Percentiles rank a stretch among this genome's conserved stretches.
Conservation (phyloP, 192 early-diverging fungal species). For the Funneliformis mosseae region DNA sequence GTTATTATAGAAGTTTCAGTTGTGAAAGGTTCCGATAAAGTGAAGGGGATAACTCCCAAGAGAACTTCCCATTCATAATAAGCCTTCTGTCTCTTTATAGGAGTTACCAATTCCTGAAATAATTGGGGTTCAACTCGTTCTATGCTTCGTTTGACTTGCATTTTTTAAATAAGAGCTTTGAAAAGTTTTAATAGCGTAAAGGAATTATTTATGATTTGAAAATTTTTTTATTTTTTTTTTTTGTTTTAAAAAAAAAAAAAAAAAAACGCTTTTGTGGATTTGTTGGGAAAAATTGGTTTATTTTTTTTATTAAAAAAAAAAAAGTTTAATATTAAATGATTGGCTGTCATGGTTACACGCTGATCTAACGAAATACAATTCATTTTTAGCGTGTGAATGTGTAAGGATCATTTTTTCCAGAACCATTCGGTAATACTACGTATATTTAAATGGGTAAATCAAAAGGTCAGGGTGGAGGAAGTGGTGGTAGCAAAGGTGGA, state of each 20-base stretch:
- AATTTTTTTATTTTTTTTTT: not conserved
- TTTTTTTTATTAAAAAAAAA: too few species aligned
- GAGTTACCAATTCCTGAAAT: not conserved
- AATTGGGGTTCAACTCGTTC: not conserved
- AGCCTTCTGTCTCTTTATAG: not conserved
- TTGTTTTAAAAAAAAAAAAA: too few species aligned
- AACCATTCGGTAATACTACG: too few species aligned
- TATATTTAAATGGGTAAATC: not conserved
- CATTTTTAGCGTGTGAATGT: too few species aligned
- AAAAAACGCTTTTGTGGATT: too few species aligned
- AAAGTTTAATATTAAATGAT: too few species aligned
- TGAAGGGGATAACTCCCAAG: not conserved
- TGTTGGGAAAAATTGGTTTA: too few species aligned
- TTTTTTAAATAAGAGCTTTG: not conserved
- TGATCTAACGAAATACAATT: too few species aligned
- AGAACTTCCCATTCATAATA: not conserved
- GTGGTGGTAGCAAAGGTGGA: not conserved
- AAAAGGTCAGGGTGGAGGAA: not conserved
- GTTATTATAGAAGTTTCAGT: not conserved
- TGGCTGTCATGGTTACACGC: too few species aligned
- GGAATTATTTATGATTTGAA: not conserved
- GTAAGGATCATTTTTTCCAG: not conserved
- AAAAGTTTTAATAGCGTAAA: not conserved
- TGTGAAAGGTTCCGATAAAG: not conserved
- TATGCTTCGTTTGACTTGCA: constrained; percentile 3